phyloP scores from a whole-genome alignment of 495 filamentous ascomycete species.

The Hypoxylon trugodes region DNA sequence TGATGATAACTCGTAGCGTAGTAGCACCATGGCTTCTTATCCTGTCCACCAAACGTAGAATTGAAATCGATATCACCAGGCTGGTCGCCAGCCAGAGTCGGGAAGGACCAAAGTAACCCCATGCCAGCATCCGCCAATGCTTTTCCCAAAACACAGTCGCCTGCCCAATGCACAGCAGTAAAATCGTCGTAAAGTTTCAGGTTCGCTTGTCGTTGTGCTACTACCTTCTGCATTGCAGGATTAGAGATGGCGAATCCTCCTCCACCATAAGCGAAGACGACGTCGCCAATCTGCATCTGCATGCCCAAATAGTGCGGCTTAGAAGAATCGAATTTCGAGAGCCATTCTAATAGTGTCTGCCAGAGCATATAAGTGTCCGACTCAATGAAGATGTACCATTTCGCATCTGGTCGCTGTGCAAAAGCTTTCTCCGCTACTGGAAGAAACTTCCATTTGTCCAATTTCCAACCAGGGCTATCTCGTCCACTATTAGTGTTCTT shows the following conservation, averaged over 20 bases:
- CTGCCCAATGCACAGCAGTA: conserved; percentile 57
- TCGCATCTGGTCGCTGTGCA: conserved; percentile 53
- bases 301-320: conserved; percentile 60
- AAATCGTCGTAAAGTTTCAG: conserved; percentile 45
- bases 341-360: conserved; percentile 61
- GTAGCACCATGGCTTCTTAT: conserved; percentile 59
- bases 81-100: conserved; percentile 50
- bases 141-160: conserved; percentile 62
- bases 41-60: conserved; percentile 50
- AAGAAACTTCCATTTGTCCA: conserved; percentile 75
- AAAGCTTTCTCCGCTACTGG: conserved; percentile 64
- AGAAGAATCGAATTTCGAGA: conserved; percentile 54
- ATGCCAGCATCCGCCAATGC: conserved; percentile 53
- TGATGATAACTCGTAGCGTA: conserved; percentile 60
- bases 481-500: conserved; percentile 43
- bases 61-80: conserved; percentile 54
- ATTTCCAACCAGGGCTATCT: conserved; percentile 57
- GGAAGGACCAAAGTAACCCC: conserved; percentile 56
- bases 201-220: conserved; percentile 40
- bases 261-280: conserved; percentile 64
- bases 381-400: conserved; percentile 73
- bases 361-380: conserved; percentile 70
- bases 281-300: conserved; percentile 49
- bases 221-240: conserved; percentile 54
- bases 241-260: conserved; percentile 62